Evolutionary conservation across 371 early-diverging fungal species (phyloP).

Genomic region (Circinella umbellata): DNA sequence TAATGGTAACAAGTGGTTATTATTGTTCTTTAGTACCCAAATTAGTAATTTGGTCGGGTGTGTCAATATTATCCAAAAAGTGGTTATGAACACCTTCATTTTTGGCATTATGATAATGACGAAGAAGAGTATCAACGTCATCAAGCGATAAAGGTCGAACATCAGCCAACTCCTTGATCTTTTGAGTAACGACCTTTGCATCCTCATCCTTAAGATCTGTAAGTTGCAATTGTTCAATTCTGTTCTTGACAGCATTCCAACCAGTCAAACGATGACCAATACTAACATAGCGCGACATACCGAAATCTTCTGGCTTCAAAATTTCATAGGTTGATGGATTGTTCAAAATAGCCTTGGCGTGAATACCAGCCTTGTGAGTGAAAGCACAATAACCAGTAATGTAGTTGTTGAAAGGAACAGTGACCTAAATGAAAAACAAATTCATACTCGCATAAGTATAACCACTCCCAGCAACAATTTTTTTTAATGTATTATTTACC

Average conservation of each 20-base stretch:
- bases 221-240: conserved; percentile 86
- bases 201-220: conserved; percentile 77
- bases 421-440: conserved; percentile 18
- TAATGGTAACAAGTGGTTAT: not conserved
- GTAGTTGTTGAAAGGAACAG: conserved; percentile 97
- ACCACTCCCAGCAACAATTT: not conserved
- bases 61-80: conserved; percentile 29
- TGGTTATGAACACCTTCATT: conserved; percentile 25
- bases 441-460: not conserved
- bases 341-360: conserved; percentile 96
- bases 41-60: conserved; percentile 28
- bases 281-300: conserved; percentile 93
- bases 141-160: conserved; percentile 56
- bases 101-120: conserved; percentile 43
- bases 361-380: conserved; percentile 98
- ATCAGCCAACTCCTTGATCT: conserved; percentile 93
- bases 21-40: conserved; percentile 2
- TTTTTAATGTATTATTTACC: conserved; percentile 36
- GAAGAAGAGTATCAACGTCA: conserved; percentile 41
- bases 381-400: conserved; percentile 97
- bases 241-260: conserved; percentile 98
- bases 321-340: conserved; percentile 96
- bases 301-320: conserved; percentile 94
- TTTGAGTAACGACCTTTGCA: conserved; percentile 87
- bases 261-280: conserved; percentile 95